phyloP scores from a whole-genome alignment of 768 basidiomycete genomes.

The Lentinula lateritia region DNA sequence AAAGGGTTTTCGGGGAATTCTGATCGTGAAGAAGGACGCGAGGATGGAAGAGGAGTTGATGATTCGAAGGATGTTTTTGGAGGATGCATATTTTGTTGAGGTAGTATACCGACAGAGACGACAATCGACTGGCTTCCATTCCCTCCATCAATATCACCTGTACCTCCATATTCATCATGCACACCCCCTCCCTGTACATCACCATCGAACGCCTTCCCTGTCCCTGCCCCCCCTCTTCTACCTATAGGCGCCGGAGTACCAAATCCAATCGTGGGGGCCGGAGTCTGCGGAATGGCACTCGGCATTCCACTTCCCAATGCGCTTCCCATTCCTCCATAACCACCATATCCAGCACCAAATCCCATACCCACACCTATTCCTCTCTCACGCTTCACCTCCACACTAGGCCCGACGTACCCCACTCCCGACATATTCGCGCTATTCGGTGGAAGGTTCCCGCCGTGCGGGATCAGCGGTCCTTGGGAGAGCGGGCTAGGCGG shows the following conservation, averaged over 20 bases:
- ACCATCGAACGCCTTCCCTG: neutral
- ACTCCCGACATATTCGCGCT: neutral
- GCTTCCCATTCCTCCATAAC: neutral
- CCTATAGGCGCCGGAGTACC: slow-evolving; percentile 10
- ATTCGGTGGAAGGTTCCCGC: slow-evolving; percentile 21
- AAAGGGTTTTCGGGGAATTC: neutral
- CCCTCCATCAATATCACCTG: slow-evolving; percentile 3
- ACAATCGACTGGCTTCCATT: slow-evolving; percentile 53
- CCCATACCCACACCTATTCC: slow-evolving; percentile 25
- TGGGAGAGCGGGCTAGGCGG: slow-evolving; percentile 52
- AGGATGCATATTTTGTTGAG: slow-evolving; percentile 11
- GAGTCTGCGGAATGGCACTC: slow-evolving; percentile 41
- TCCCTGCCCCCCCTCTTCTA: slow-evolving; percentile 19
- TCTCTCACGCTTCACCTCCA: slow-evolving; percentile 65
- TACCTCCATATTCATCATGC: neutral
- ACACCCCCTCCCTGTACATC: neutral
- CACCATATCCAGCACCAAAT: slow-evolving; percentile 17
- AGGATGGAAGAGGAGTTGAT: neutral
- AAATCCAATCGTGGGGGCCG: slow-evolving; percentile 41
- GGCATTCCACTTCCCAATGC: slow-evolving; percentile 4
- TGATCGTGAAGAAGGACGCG: neutral
- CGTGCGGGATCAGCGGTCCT: slow-evolving; percentile 46
- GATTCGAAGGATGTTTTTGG: neutral
- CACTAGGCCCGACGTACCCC: slow-evolving; percentile 42
- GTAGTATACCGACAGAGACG: slow-evolving; percentile 58